phyloP scores from a whole-genome alignment of 2,329 filamentous ascomycete genomes.

The Ceratocystis diversiconidia region DNA sequence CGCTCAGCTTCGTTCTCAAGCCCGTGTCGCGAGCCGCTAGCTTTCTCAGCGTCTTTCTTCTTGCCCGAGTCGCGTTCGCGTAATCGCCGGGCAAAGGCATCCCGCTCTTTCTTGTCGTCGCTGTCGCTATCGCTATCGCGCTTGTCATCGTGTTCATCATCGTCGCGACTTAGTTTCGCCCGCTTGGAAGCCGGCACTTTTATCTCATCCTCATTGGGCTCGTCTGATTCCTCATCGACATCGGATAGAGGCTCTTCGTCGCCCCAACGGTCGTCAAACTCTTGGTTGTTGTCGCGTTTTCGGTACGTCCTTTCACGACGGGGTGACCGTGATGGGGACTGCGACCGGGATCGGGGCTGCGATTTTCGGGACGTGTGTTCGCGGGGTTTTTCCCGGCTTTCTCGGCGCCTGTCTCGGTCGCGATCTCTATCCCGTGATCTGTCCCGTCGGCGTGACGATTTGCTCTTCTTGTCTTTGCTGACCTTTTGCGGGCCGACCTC shows the following conservation, averaged over 20 bases:
- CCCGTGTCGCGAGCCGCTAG: constrained; percentile 33
- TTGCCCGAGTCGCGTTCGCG: constrained; percentile 61
- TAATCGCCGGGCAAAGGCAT: constrained; percentile 65
- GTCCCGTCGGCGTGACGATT: constrained; percentile 10
- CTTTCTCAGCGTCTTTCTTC: constrained; percentile 37
- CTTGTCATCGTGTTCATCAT: constrained; percentile 29
- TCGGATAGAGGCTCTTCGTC: constrained; percentile 51
- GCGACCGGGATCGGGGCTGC: neutral
- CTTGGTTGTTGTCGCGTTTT: constrained; percentile 27
- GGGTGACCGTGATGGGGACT: constrained; percentile 26
- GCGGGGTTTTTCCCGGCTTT: neutral
- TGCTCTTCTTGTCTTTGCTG: constrained; percentile 9
- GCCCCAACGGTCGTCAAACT: constrained; percentile 68
- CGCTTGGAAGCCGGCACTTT: constrained; percentile 58
- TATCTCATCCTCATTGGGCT: constrained; percentile 43
- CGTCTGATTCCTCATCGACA: constrained; percentile 25
- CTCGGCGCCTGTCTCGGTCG: neutral
- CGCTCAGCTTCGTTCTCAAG: constrained; percentile 46
- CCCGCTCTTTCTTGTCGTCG: constrained; percentile 55
- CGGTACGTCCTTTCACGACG: constrained; percentile 31
- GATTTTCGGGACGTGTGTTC: neutral
- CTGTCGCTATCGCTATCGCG: neutral
- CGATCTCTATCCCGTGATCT: constrained; percentile 5
- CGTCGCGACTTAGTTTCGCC: constrained; percentile 41
- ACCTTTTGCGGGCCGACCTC: constrained; percentile 32